Percentiles rank a stretch among this genome's conserved stretches.
Conservation (phyloP, 2,329 filamentous ascomycete species). For the Lecanosticta acicola region DNA sequence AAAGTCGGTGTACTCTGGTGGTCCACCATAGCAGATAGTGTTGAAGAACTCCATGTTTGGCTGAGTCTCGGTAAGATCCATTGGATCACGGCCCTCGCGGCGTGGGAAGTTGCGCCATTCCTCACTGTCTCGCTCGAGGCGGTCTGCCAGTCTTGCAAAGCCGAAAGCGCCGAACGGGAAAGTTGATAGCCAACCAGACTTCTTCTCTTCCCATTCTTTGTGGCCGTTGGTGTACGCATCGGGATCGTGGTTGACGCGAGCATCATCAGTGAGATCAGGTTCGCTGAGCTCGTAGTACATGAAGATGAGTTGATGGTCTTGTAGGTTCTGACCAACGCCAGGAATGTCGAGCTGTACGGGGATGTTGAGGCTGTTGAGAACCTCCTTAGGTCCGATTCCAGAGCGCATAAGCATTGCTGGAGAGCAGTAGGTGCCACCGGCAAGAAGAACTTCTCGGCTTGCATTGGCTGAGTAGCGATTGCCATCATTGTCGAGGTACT, state of each 20-base stretch:
- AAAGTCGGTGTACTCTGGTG: not conserved
- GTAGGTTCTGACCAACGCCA: conserved; percentile 46
- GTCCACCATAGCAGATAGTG: conserved; percentile 40
- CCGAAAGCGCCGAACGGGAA: conserved; percentile 60
- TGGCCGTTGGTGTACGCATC: conserved; percentile 44
- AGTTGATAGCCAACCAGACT: conserved; percentile 52
- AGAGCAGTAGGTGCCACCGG: conserved; percentile 47
- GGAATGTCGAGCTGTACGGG: conserved; percentile 42
- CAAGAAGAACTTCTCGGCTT: conserved; percentile 26
- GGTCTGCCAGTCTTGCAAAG: conserved; percentile 55
- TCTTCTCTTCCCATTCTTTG: conserved; percentile 57
- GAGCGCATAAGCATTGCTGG: conserved; percentile 51
- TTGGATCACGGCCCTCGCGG: conserved; percentile 53
- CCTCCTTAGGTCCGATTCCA: conserved; percentile 46
- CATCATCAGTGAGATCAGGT: conserved; percentile 50
- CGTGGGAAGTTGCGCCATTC: conserved; percentile 37
- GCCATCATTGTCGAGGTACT: conserved; percentile 39
- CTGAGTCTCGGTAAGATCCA: conserved; percentile 53
- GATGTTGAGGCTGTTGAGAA: conserved; percentile 40
- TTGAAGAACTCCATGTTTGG: conserved; percentile 59
- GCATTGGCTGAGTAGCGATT: conserved; percentile 33
- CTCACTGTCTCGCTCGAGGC: conserved; percentile 44
- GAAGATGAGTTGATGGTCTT: conserved; percentile 43
- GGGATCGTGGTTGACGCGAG: conserved; percentile 50
- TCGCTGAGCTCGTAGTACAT: conserved; percentile 45